Base-by-base conservation (phyloP, 2,329 filamentous ascomycete genomes). In the Orbilia ellipsospora region DNA sequence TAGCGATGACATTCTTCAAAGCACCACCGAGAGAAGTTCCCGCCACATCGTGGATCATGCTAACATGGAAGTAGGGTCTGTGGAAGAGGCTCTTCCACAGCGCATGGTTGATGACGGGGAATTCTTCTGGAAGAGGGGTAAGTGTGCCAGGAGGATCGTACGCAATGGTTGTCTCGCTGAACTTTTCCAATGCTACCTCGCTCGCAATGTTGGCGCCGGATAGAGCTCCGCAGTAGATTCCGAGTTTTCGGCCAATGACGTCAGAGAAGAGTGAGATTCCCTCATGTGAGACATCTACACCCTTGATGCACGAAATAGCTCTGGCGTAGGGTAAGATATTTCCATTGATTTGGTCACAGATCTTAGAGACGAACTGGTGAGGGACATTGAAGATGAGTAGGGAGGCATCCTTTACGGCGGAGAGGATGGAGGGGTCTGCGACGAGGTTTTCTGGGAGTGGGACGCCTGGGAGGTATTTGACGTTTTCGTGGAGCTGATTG, bases 301-400 rank as follows among this genome's bases (percentile, higher is more conserved):
- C 95, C 86, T 99, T 99, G 85, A 98, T 97, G 83, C 95, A 99
- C 81, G 93, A 96, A 81, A 99, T 93, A 73, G 93, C 95, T 77
- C 96, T 89, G 26, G 95, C 94, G 80, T 90, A 98, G 5, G 95
- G 95, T 31, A 97, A 84, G 78, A 97, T 96, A 80, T 97, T 90
- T 75, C 94, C 95, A 80, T 90, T 87, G 77, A 99, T 86, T 82
- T 93, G 90, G 78, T 91, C 87, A 85, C 94, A 97, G 76, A 94
- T 91, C 77, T 90, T 90, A 81, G 88, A 88, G 81, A 99, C 97
- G 83, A 99, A 99, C 83, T 97, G 93, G 84, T 99, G 95, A 28
- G 95, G 92, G 70, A 97, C 87, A 84, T 98, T 98, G 87, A 99
- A 99, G 82, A 99, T 87, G 77, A 99, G 88, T 77, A 99, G 92